These are phyloP conservation scores for Pythium aquatile DNA, from an alignment of 352 stramenopile species.

Conservation along the genomic window DNA sequence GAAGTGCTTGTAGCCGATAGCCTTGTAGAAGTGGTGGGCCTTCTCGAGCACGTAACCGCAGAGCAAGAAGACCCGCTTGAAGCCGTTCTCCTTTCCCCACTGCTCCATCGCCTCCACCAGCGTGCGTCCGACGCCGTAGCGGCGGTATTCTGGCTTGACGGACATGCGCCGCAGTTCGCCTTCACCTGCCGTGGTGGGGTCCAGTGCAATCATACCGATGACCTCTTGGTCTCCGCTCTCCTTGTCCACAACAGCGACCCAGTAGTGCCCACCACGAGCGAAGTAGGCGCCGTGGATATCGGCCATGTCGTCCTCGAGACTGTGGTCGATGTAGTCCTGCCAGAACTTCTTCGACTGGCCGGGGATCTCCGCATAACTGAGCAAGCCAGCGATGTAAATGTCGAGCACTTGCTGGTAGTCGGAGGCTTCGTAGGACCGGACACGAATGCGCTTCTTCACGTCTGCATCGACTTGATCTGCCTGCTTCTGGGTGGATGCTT, in stretches of 20 bases:
- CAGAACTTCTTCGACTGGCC: background rate
- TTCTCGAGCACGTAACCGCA: conserved; percentile 34
- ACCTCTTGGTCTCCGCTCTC: conserved; percentile 21
- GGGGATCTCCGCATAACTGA: conserved; percentile 10
- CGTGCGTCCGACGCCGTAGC: conserved; percentile 34
- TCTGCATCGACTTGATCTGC: no score
- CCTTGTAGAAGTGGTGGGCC: conserved; percentile 29
- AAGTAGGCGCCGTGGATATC: conserved; percentile 45
- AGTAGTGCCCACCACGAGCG: conserved; percentile 24
- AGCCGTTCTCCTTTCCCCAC: conserved; percentile 30
- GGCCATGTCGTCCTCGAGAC: conserved; percentile 31
- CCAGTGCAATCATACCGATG: conserved; percentile 33
- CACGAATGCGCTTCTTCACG: background rate
- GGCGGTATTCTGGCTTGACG: no score
- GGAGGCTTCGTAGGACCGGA: conserved; percentile 21
- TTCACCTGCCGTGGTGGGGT: conserved; percentile 24
- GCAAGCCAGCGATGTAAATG: conserved; percentile 26
- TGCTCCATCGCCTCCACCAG: conserved; percentile 39
- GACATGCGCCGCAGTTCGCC: no score
- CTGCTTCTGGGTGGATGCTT: no score
- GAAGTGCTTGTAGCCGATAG: conserved; percentile 19
- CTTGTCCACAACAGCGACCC: conserved; percentile 34
- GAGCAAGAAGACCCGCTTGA: conserved; percentile 38
- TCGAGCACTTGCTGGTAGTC: conserved; percentile 17
- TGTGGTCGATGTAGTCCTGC: background rate